Conservation (phyloP, 495 filamentous ascomycete genomes). For the Thozetella sp. region DNA sequence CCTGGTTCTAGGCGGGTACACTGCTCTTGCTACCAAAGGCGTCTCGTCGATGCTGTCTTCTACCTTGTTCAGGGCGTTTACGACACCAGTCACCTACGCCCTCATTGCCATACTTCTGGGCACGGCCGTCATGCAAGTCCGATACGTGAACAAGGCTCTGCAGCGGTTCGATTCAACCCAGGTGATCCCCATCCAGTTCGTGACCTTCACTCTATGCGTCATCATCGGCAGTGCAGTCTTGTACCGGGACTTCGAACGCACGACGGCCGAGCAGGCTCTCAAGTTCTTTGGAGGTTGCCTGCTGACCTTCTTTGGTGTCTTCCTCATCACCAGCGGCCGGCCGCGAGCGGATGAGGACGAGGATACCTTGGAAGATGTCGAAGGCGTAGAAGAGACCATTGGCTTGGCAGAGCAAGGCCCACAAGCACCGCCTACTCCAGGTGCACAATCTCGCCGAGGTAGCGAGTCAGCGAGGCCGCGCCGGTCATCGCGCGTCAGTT, state of each 20-base stretch:
- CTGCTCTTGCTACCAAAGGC: slow-evolving; percentile 92
- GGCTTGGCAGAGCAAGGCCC: slow-evolving; percentile 39
- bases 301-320: slow-evolving; percentile 92
- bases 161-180: slow-evolving; percentile 96
- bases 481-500: slow-evolving; percentile 39
- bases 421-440: slow-evolving; percentile 11
- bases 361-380: slow-evolving; percentile 53
- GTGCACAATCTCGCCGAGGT: slow-evolving; percentile 9
- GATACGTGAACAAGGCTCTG: slow-evolving; percentile 91
- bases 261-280: slow-evolving; percentile 62
- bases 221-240: slow-evolving; percentile 92
- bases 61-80: slow-evolving; percentile 81
- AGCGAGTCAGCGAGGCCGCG: slow-evolving; percentile 26
- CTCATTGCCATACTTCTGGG: slow-evolving; percentile 74
- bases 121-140: slow-evolving; percentile 93
- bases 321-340: slow-evolving; percentile 81
- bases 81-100: slow-evolving; percentile 89
- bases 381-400: slow-evolving; percentile 54
- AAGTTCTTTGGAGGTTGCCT: slow-evolving; percentile 91
- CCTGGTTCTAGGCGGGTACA: slow-evolving; percentile 77
- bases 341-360: slow-evolving; percentile 50
- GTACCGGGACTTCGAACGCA: slow-evolving; percentile 91
- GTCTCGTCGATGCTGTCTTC: slow-evolving; percentile 92
- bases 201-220: slow-evolving; percentile 92
- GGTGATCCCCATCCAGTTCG: slow-evolving; percentile 96